phyloP scores from a whole-genome alignment of 2,329 filamentous ascomycete species.

The Aspergillus neoniger region DNA sequence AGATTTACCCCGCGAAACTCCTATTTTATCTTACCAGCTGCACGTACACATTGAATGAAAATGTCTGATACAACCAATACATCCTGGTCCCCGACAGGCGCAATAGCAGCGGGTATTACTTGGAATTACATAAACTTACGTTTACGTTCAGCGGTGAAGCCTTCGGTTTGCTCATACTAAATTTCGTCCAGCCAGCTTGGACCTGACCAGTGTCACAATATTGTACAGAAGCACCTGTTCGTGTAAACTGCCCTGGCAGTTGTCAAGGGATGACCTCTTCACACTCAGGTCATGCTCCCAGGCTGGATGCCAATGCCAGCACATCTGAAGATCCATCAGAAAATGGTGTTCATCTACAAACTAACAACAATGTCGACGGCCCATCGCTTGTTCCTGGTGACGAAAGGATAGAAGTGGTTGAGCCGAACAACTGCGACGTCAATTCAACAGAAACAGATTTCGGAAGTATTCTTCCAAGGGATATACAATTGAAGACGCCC shows the following conservation, averaged over 20 bases:
- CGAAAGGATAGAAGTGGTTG: slow-evolving; percentile 17
- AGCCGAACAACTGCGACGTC: slow-evolving; percentile 11
- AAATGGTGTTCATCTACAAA: slow-evolving; percentile 7
- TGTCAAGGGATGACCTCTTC: slow-evolving; percentile 24
- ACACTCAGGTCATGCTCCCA: slow-evolving; percentile 14
- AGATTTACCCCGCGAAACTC: no score
- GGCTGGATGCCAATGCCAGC: slow-evolving; percentile 27
- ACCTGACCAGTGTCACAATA: not conserved
- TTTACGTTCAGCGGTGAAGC: not conserved
- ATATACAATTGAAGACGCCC: slow-evolving; percentile 67
- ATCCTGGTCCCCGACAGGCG: not conserved
- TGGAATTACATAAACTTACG: not conserved
- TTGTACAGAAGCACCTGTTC: not conserved
- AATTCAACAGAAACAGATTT: slow-evolving; percentile 9
- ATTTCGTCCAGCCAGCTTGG: not conserved
- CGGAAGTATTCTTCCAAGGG: slow-evolving; percentile 39
- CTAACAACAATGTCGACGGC: not conserved
- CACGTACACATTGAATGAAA: not conserved
- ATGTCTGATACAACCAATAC: not conserved
- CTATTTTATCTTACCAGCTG: no score
- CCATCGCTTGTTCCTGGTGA: slow-evolving; percentile 1
- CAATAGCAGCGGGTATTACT: not conserved
- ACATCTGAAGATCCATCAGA: slow-evolving; percentile 12
- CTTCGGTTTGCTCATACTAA: not conserved
- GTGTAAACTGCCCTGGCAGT: not conserved